Base-by-base conservation (phyloP, 73 alveolate genomes). In the Paramecium sexaurelia region DNA sequence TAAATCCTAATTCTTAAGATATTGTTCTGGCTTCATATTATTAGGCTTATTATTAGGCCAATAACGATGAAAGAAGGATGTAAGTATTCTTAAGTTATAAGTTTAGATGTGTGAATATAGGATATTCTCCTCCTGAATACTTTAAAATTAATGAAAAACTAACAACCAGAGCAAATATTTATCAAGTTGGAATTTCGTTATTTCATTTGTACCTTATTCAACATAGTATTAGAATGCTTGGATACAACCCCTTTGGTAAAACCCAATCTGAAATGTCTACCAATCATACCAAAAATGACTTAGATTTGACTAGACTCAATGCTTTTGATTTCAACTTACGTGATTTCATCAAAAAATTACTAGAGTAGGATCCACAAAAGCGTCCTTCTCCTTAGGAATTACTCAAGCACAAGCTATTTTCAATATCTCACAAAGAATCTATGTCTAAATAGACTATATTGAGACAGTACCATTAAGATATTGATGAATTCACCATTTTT, bases 81-180 rank as follows among this genome's bases (percentile, higher is more conserved):
- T 61, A 61, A 51, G 1, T 51, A n/a, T n/a, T 26, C 26, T 1
- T 26, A 4, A 0, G 0, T n/a, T 29, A 29, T 29, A 10, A 24
- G 7, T 6, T 11, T 32, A 61, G 43, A n/a, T 29, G 45, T 61
- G 83, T 19, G 7, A 61, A 26, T 5, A 29, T 61, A 6, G 83
- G 83, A 6, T 61, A 61, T 32, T 26, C 83, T 26, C 83, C 83
- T 29, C 83, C 83, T 29, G 83, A 61, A 32, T 61, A 61, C 10
- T 61, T 61, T 61, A 10, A 61, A 24, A 29, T 29, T 13, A 32
- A 32, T 29, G 1, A 29, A 29, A 61, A 61, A 61, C 19, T 32
- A 61, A 29, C 83, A 29, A 61, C 83, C 39, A 61, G 26, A 61
- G 83, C 83, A 0, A 61, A 61, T 61, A 26, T 61, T 61, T 61